phyloP scores from a whole-genome alignment of 1,284 basidiomycete genomes.

The Calocybe gambosa region DNA sequence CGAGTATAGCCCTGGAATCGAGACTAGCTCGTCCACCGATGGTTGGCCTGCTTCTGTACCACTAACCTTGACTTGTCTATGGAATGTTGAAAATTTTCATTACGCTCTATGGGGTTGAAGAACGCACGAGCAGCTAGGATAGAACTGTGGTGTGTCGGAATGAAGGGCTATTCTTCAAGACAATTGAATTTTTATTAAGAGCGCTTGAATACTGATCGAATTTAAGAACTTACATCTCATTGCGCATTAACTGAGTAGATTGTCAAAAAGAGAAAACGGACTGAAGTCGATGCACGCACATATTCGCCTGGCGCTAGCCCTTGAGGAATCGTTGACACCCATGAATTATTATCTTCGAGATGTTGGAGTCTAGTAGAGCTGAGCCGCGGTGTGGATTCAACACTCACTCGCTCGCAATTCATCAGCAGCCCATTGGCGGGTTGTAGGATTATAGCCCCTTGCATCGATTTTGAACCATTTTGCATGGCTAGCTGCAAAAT shows the following conservation, averaged over 20 bases:
- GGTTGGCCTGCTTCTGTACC: slow-evolving; percentile 29
- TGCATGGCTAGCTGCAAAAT: slow-evolving; percentile 27
- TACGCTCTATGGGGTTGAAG: not conserved
- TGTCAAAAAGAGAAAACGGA: not conserved
- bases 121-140: slow-evolving; percentile 35
- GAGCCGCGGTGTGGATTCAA: not conserved
- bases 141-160: slow-evolving; percentile 30
- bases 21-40: slow-evolving; percentile 26
- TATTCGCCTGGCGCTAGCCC: slow-evolving; percentile 31
- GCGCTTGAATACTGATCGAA: not conserved
- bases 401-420: slow-evolving; percentile 28
- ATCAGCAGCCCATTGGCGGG: slow-evolving; percentile 29
- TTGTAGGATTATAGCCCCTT: slow-evolving; percentile 26
- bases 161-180: slow-evolving; percentile 29
- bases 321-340: slow-evolving; percentile 30
- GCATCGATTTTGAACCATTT: slow-evolving; percentile 36
- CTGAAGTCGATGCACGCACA: slow-evolving; percentile 21
- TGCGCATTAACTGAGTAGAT: slow-evolving; percentile 26
- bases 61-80: slow-evolving; percentile 30
- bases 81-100: not conserved
- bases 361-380: not conserved
- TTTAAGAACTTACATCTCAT: slow-evolving; percentile 28
- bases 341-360: slow-evolving; percentile 25
- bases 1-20: slow-evolving; percentile 29
- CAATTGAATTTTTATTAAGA: not conserved